A percentile compares a stretch with the other conserved stretches of the same genome.
Conservation (phyloP, 2,329 filamentous ascomycete genomes). For the Cercospora canescens region DNA sequence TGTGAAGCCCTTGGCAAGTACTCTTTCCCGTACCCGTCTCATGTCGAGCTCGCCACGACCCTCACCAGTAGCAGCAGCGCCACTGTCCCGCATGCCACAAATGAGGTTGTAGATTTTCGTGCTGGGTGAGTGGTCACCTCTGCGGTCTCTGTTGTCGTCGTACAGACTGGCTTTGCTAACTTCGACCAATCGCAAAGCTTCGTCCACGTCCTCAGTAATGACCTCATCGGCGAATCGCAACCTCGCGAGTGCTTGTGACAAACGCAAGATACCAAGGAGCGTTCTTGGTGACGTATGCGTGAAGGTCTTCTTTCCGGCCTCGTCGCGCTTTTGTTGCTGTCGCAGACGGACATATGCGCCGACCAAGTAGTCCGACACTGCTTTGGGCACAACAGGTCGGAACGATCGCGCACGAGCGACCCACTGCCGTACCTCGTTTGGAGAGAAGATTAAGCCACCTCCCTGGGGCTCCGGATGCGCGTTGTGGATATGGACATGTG, state of each 20-base stretch:
- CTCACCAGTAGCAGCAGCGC: constrained; percentile 75
- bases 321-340: constrained; percentile 86
- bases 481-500: constrained; percentile 96
- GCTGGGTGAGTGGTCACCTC: constrained; percentile 73
- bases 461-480: constrained; percentile 75
- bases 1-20: constrained; percentile 95
- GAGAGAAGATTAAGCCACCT: constrained; percentile 76
- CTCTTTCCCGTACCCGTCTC: constrained; percentile 83
- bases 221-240: constrained; percentile 85
- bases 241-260: constrained; percentile 90
- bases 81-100: constrained; percentile 80
- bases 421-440: constrained; percentile 92
- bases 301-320: constrained; percentile 88
- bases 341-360: constrained; percentile 95
- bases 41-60: constrained; percentile 79
- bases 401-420: constrained; percentile 89
- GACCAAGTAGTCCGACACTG: constrained; percentile 92
- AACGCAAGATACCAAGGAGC: constrained; percentile 84
- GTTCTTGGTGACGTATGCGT: constrained; percentile 93
- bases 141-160: constrained; percentile 62
- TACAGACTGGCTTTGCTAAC: constrained; percentile 91
- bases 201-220: constrained; percentile 89
- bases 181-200: constrained; percentile 86
- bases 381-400: constrained; percentile 80
- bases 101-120: constrained; percentile 95